Evolutionary conservation across 2,329 filamentous ascomycete genomes (phyloP), one percentile per base, ranked within the genome.

Genomic region (Hypoxylon sp.): DNA sequence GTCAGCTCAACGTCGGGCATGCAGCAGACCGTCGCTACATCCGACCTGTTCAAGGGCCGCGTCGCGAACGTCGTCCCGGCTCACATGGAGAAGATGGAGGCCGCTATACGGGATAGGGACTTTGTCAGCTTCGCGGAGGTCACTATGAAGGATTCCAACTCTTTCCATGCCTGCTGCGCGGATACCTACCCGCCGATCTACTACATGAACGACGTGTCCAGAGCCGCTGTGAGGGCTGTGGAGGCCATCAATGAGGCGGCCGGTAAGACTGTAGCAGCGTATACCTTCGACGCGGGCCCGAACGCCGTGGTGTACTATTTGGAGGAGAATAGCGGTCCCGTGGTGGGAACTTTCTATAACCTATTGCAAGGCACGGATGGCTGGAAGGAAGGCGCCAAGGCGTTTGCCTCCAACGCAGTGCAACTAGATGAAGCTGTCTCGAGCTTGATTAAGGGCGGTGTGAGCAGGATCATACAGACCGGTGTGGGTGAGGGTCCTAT

Each of bases 141-240:
- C 68, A 97, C 96, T 14, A 99, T 98, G 94, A 91, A 90, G 79
- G 96, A 99, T 79, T 97, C 92, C 78, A 99, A 99, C 83, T 93
- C 90, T 65, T 99, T 99, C 89, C 96, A 99, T 80, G 93, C 96
- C 38, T 93, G 91, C 63, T 98, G 96, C 79, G 85, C 97, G 74
- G 96, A 99, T 79, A 98, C 96, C 1, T 94, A 93, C 82, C 96
- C 97, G 48, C 96, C 97, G 17, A 99, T 99, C 78, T 98, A 97
- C 82, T 99, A 99, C 85, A 90, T 99, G 86, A 99, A 98, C 82
- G 96, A 99, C 78, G 90, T 95, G 14, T 95, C 91, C 19, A 86
- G 92, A 38, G 93, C 95, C 1, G 94, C 95, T 5, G 93, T 99
- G 66, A 87, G 93, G 57, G 90, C 93, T 14, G 94, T 98, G 30